phyloP scores from a whole-genome alignment of 768 basidiomycete species.

The Cyclocybe aegerita region DNA sequence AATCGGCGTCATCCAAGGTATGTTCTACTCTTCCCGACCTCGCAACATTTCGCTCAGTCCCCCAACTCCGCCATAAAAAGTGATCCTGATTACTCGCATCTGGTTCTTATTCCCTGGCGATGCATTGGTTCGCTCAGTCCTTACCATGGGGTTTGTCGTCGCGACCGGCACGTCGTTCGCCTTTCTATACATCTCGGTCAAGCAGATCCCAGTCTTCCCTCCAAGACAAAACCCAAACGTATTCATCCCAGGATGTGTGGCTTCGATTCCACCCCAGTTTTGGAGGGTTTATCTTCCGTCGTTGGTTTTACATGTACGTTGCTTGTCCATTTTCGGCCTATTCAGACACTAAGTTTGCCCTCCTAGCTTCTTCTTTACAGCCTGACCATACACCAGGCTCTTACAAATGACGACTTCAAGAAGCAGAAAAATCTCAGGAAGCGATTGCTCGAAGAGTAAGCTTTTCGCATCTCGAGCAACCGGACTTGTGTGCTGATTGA shows the following conservation, averaged over 20 bases:
- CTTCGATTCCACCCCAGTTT: slow-evolving; percentile 26
- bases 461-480: background rate
- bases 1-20: slow-evolving; percentile 14
- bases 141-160: slow-evolving; percentile 26
- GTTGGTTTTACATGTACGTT: slow-evolving; percentile 35
- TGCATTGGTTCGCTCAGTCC: slow-evolving; percentile 21
- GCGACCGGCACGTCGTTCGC: slow-evolving; percentile 28
- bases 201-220: too few species aligned
- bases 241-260: slow-evolving; percentile 29
- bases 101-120: slow-evolving; percentile 41
- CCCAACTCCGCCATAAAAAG: too few species aligned
- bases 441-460: slow-evolving; percentile 39
- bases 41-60: too few species aligned
- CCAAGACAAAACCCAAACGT: too few species aligned
- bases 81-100: slow-evolving; percentile 36
- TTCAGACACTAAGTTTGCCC: too few species aligned
- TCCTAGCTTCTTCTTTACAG: slow-evolving; percentile 25
- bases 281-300: slow-evolving; percentile 37
- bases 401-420: slow-evolving; percentile 30
- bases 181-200: slow-evolving; percentile 20
- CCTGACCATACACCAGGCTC: slow-evolving; percentile 32
- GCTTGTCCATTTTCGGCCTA: too few species aligned
- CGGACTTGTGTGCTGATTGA: background rate
- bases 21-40: background rate
- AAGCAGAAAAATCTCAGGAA: slow-evolving; percentile 28